Evolutionary conservation across 108 stramenopile species (phyloP), one percentile per base, ranked within the genome.

Genomic region (Fistulifera solaris): DNA sequence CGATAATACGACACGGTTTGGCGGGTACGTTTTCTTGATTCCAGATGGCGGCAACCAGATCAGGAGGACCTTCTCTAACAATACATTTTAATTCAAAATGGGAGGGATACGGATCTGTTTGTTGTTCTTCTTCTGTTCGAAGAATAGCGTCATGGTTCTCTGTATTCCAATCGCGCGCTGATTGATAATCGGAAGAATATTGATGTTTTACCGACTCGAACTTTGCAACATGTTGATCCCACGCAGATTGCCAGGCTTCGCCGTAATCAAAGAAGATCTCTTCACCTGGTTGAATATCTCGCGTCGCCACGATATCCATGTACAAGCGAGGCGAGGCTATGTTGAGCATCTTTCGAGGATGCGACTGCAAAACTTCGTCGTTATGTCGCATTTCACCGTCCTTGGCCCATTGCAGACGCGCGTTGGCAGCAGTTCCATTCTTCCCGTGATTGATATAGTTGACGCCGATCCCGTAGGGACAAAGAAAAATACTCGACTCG

Each of bases 181-280:
- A 42, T 19, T 44, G 43, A 43, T 65, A 60, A 18, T 61, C 60
- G 22, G 18, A 17, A 35, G 31, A 35, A 35, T 35, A 35, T 26
- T 18, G 15, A 19, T 48, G 40, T 27, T 28, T 24, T 13, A 52
- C 39, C 1, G 55, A 28, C 12, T 54, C 55, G 76, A 78, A 85
- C 5, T 48, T 43, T 52, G 62, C 52, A 16, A 69, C 54, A 59
- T 81, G 80, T 38, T 65, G 22, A 2, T 61, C 53, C 73, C 75
- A 86, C 21, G 78, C 77, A 22, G 57, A 28, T 50, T 77, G 67
- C 85, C 85, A 86, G 27, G 59, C 70, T 12, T 21, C 15, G 1
- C 85, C 85, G 66, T 86, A 86, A 46, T 81, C 62, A 24, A 86
- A 54, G 28, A 75, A 66, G 6, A 86, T 26, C 48, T 86, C 85